Percentiles rank a stretch among this genome's conserved stretches.
phyloP scores from a whole-genome alignment of 2,329 filamentous ascomycete genomes.

The Aspergillus ibericus region DNA sequence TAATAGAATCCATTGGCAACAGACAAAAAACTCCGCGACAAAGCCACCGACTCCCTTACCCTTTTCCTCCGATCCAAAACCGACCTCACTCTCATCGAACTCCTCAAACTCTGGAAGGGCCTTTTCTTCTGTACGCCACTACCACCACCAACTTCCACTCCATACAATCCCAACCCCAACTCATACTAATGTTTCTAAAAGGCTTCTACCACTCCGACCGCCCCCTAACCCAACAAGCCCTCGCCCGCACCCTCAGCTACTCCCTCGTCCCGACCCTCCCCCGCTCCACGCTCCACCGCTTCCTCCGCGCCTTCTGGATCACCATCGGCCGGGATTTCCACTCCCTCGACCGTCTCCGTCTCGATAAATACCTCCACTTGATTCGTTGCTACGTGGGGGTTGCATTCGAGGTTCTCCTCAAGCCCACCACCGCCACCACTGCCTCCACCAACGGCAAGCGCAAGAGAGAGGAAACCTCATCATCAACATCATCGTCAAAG shows the following conservation, averaged over 20 bases:
- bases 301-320: constrained; percentile 68
- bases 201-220: constrained; percentile 93
- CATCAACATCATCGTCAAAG: constrained; percentile 21
- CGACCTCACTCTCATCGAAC: constrained; percentile 66
- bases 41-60: constrained; percentile 73
- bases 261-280: constrained; percentile 63
- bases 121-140: constrained; percentile 81
- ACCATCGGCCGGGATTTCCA: constrained; percentile 70
- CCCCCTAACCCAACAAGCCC: constrained; percentile 78
- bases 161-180: not conserved
- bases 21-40: constrained; percentile 78
- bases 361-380: constrained; percentile 91
- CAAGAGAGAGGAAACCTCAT: constrained; percentile 29
- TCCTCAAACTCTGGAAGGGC: constrained; percentile 90
- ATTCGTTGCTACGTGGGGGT: constrained; percentile 75
- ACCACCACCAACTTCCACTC: not conserved
- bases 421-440: constrained; percentile 15
- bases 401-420: constrained; percentile 56
- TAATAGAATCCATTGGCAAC: constrained; percentile 11
- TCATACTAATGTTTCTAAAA: constrained; percentile 18
- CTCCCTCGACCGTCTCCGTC: constrained; percentile 69
- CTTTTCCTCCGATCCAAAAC: constrained; percentile 69
- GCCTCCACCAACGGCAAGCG: constrained; percentile 22
- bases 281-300: constrained; percentile 44
- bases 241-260: constrained; percentile 73